Percentiles rank a stretch among this genome's conserved stretches.
Conservation (phyloP, 352 stramenopile species). For the Globisporangium cylindrosporum region DNA sequence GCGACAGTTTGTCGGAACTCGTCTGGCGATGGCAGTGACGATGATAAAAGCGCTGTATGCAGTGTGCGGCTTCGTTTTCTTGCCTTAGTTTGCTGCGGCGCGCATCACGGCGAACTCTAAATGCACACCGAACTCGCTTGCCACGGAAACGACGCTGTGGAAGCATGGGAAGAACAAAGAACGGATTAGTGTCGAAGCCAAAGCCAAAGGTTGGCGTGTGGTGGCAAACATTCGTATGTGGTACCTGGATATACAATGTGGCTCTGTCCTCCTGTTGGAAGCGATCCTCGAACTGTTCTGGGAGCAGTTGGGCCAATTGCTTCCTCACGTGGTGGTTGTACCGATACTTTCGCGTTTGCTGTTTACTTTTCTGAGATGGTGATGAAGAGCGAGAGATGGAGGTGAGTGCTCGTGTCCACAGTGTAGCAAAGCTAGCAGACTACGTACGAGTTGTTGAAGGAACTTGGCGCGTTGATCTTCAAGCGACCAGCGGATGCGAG, state of each 20-base stretch:
- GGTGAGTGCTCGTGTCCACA: not conserved
- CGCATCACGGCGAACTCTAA: conserved; percentile 19
- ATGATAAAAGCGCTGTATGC: conserved; percentile 28
- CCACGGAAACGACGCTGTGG: conserved; percentile 48
- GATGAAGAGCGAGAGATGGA: not conserved
- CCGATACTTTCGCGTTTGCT: conserved; percentile 61
- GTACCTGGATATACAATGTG: conserved; percentile 38
- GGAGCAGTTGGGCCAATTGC: conserved; percentile 42
- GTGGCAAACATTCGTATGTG: not conserved
- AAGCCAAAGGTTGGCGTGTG: not conserved
- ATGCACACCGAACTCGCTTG: conserved; percentile 29
- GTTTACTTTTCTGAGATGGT: conserved; percentile 36
- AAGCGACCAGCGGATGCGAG: conserved; percentile 40
- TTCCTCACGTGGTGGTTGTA: conserved; percentile 55
- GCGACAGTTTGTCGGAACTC: not conserved
- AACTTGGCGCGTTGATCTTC: conserved; percentile 27
- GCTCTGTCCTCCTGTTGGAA: conserved; percentile 48
- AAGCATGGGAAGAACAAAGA: not conserved
- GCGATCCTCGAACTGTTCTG: conserved; percentile 34
- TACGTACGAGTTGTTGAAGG: conserved; percentile 43
- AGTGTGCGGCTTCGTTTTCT: conserved; percentile 21
- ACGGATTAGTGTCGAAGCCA: not conserved
- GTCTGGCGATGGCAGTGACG: conserved; percentile 11
- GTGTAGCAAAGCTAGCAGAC: not conserved
- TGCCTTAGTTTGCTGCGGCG: conserved; percentile 12